Evolutionary conservation across 768 basidiomycete genomes (phyloP), one percentile per base, ranked within the genome.

Genomic region (Neoboletus subvelutipes): DNA sequence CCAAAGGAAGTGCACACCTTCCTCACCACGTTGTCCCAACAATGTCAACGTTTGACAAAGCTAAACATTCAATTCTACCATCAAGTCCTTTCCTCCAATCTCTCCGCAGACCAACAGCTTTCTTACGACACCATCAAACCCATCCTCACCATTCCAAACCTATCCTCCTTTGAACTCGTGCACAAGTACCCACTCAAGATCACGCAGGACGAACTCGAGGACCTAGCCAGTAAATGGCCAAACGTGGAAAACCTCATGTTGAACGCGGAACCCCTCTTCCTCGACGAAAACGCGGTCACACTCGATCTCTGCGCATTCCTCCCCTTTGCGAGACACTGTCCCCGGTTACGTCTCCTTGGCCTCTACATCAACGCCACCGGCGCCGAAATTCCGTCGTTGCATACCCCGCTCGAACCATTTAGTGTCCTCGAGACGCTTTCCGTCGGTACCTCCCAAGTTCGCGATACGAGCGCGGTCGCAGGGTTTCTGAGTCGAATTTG

Each of bases 401-500:
- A 42, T 1, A 20, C 37, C 6, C 42, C 55, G 4, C 46, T 72
- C 43, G 39, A 56, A 37, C 58, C 66, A 1, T 73, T 73, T 34
- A 3, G 28, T 18, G 51, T 59, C 2, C 66, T 71, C 4, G 34
- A 12, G 2, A 45, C 56, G 9, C 45, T 87, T 12, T 76, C 76
- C 17, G 69, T 85, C 59, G 85, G 84, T 0, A 76, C 82, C 0
- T 85, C 83, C 18, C 67, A 70, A 49, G 76, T 83, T 28, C 46
- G 63, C 2, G 76, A 82, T 15, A 67, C 76, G 5, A 76, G 72
- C 5, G 61, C 76, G 0, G 77, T 80, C 31, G 77, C 84, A 18
- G 73, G 81, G 12, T 85, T 81, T 61, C 73, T 87, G 53, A 80
- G 80, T 60, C 77, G 76, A 20, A 61, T 87, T 4, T 77, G 79